Evolutionary conservation across 2,329 filamentous ascomycete genomes (phyloP).

Genomic region (Colletotrichum tabaci): DNA sequence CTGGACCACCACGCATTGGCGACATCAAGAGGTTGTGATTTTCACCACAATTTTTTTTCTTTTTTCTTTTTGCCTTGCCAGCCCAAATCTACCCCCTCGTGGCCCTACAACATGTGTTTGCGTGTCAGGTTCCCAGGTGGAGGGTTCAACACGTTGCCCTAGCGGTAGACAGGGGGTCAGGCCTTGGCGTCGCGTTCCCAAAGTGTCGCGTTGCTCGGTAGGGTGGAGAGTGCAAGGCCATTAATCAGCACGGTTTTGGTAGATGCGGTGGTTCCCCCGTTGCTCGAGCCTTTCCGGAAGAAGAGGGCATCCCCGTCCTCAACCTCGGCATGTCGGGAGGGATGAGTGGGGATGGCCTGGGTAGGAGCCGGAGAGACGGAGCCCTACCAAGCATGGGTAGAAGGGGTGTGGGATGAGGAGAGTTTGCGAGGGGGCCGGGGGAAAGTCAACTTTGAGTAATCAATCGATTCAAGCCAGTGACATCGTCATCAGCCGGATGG

Average conservation of each 20-base stretch:
- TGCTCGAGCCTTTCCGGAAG: constrained; percentile 23
- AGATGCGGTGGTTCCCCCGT: neutral
- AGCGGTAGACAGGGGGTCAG: constrained; percentile 17
- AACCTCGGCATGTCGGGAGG: constrained; percentile 28
- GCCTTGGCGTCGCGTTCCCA: constrained; percentile 26
- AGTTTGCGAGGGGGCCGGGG: neutral
- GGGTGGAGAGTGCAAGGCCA: constrained; percentile 39
- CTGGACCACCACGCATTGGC: neutral
- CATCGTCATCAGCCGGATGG: constrained; percentile 7
- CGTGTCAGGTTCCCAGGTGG: constrained; percentile 16
- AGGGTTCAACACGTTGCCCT: constrained; percentile 22
- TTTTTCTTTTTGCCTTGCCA: neutral
- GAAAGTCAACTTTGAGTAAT: neutral
- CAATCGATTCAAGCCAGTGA: constrained; percentile 26
- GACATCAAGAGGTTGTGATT: constrained; percentile 7
- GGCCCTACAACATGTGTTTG: constrained; percentile 9
- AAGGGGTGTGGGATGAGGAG: too few species aligned
- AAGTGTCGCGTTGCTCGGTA: constrained; percentile 18
- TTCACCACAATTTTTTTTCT: too few species aligned
- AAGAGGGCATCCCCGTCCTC: constrained; percentile 27
- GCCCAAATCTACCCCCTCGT: neutral
- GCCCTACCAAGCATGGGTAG: neutral
- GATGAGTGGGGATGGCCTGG: neutral
- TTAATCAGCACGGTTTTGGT: constrained; percentile 30
- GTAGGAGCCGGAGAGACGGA: neutral